phyloP scores from a whole-genome alignment of 257 asterid species.

The Solanum sitiens region DNA sequence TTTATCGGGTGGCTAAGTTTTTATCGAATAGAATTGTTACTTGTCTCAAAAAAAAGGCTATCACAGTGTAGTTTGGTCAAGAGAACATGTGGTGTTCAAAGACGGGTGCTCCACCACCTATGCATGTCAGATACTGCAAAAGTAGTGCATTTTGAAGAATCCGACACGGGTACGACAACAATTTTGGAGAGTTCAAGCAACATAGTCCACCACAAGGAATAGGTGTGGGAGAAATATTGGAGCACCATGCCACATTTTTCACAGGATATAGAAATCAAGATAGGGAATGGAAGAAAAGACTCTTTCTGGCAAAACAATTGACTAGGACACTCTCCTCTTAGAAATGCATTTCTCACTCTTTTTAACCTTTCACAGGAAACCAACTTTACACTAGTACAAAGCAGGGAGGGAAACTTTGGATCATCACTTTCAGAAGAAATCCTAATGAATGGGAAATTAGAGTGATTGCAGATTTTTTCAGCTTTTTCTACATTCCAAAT shows the following conservation, averaged over 20 bases:
- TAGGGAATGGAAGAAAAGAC: background rate
- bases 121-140: too few relatives aligned
- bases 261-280: background rate
- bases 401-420: background rate
- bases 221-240: background rate
- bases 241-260: background rate
- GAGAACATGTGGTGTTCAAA: background rate
- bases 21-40: too few relatives aligned
- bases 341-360: background rate
- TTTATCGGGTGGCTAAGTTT: too few relatives aligned
- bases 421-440: background rate
- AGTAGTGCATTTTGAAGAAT: too few relatives aligned
- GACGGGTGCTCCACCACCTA: background rate
- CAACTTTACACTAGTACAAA: background rate
- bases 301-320: background rate
- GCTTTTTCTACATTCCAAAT: background rate
- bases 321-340: background rate
- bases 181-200: too few relatives aligned
- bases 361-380: background rate
- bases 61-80: background rate
- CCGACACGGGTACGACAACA: too few relatives aligned
- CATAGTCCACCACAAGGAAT: background rate
- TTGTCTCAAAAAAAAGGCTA: background rate
- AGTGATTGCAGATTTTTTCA: background rate
- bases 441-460: background rate